These are phyloP conservation scores for Lentinula sp. DNA, from an alignment of 768 basidiomycete species.

Conservation along the genomic window DNA sequence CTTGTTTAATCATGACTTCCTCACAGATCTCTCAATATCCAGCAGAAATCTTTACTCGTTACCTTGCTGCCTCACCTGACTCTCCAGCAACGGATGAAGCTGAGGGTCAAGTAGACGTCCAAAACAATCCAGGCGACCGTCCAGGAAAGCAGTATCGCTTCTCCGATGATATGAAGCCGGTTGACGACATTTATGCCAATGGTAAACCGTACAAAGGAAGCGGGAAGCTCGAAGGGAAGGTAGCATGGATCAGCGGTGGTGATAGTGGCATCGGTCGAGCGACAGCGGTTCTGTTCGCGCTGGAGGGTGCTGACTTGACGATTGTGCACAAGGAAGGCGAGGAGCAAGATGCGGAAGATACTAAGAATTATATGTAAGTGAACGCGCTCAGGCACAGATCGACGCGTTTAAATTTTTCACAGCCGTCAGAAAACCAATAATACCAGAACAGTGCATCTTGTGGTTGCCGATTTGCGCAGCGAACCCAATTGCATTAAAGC, in stretches of 20 bases:
- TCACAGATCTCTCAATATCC: neutral
- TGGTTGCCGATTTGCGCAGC: constrained; percentile 30
- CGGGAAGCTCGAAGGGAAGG: neutral
- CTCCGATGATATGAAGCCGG: neutral
- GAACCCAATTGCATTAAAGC: constrained; percentile 31
- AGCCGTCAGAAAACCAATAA: constrained; percentile 1
- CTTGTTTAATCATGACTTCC: neutral
- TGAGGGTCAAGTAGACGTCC: neutral
- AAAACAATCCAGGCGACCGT: neutral
- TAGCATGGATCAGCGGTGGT: neutral
- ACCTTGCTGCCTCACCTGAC: neutral
- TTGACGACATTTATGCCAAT: neutral
- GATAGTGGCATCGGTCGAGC: constrained; percentile 4
- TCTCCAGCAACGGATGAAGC: neutral
- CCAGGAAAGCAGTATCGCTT: neutral
- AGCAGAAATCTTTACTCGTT: neutral
- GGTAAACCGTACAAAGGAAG: neutral
- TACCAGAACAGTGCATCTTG: constrained; percentile 13
- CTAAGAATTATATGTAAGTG: constrained; percentile 24
- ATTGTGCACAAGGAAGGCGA: constrained; percentile 24
- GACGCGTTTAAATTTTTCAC: neutral
- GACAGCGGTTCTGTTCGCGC: constrained; percentile 13
- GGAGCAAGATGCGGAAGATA: constrained; percentile 32
- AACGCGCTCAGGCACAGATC: neutral
- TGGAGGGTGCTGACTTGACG: constrained; percentile 30